Conservation (phyloP, 768 basidiomycete genomes). For the Clavulina sp. region DNA sequence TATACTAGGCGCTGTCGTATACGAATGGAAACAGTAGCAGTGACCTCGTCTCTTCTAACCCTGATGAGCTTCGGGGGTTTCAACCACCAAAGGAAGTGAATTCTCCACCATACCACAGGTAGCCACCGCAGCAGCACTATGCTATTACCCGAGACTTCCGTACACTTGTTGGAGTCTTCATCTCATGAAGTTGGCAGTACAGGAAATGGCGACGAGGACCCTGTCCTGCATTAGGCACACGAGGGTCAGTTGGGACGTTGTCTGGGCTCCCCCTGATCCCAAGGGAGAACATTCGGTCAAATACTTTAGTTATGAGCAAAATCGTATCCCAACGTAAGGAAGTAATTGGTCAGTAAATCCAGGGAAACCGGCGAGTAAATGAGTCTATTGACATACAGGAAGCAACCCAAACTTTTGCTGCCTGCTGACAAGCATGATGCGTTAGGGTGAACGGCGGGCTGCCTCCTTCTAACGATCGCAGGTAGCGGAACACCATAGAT, state of each 20-base stretch:
- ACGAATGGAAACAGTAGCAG: too few species aligned
- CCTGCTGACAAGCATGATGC: conserved; percentile 74
- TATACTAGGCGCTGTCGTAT: too few species aligned
- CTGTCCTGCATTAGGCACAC: conserved; percentile 44
- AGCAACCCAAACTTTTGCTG: conserved; percentile 76
- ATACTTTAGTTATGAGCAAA: conserved; percentile 34
- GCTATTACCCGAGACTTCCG: too few species aligned
- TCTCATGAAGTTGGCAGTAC: conserved; percentile 50
- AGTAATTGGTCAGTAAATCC: background rate
- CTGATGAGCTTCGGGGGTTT: too few species aligned
- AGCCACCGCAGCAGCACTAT: too few species aligned
- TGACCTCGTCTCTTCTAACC: too few species aligned
- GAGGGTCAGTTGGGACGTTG: conserved; percentile 39
- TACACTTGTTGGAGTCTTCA: conserved; percentile 14
- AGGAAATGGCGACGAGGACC: conserved; percentile 74
- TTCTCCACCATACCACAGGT: too few species aligned
- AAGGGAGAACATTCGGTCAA: conserved; percentile 78
- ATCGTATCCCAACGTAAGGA: background rate
- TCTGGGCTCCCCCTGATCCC: conserved; percentile 63
- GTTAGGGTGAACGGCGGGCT: conserved; percentile 76
- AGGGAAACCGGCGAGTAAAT: too few species aligned
- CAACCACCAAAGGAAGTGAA: too few species aligned
- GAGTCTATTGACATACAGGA: conserved; percentile 60
- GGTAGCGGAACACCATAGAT: conserved; percentile 83
- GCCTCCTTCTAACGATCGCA: conserved; percentile 77